Conservation (phyloP, 768 basidiomycete species). For the Trametes cingulata region DNA sequence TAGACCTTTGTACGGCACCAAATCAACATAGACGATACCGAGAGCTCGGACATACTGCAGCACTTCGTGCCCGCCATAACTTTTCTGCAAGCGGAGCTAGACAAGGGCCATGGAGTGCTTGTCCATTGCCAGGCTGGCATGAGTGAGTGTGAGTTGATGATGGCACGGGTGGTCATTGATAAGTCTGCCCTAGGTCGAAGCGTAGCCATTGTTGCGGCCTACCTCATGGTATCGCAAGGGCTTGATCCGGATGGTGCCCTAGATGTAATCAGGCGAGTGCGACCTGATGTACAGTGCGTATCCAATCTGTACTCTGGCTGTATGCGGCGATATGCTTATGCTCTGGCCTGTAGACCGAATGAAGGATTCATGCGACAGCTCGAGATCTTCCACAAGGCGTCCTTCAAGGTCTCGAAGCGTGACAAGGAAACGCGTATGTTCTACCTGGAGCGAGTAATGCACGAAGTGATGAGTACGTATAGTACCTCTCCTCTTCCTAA, state of each 20-base stretch:
- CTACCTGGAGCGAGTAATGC: conserved; percentile 75
- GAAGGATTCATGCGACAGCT: conserved; percentile 80
- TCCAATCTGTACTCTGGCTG: too few relatives aligned
- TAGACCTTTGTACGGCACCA: conserved; percentile 83
- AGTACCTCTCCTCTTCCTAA: neutral
- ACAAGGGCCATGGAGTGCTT: conserved; percentile 74
- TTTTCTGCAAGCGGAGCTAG: conserved; percentile 79
- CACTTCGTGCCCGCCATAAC: conserved; percentile 79
- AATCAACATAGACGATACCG: conserved; percentile 74
- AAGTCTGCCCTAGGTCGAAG: conserved; percentile 60
- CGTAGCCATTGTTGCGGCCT: conserved; percentile 83
- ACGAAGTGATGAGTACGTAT: conserved; percentile 76
- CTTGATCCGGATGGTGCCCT: conserved; percentile 63
- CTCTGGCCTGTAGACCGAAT: conserved; percentile 64
- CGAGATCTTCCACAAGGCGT: conserved; percentile 72
- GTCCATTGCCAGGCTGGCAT: conserved; percentile 92
- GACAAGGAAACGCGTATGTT: conserved; percentile 78
- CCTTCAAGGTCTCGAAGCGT: conserved; percentile 62
- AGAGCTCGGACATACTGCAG: conserved; percentile 74
- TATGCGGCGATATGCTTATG: neutral
- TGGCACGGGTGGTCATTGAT: too few relatives aligned
- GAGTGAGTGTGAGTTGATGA: conserved; percentile 52
- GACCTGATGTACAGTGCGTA: conserved; percentile 73
- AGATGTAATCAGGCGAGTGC: conserved; percentile 60
- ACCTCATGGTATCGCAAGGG: conserved; percentile 76